Evolutionary conservation across 2,329 filamentous ascomycete genomes (phyloP).

Genomic region (Pseudogymnoascus destructans): DNA sequence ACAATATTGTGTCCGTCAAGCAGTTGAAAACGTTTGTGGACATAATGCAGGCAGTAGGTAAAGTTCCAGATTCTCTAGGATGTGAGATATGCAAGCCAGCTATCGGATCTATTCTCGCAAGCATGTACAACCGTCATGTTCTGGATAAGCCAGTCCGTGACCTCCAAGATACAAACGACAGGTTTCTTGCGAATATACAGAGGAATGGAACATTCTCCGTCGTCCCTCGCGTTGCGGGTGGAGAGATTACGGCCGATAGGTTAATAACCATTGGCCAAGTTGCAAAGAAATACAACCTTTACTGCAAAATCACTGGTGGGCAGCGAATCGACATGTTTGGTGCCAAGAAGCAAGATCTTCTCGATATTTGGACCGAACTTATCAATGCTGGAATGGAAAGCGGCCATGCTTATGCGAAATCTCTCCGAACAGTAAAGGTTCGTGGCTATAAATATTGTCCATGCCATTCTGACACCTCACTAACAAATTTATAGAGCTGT

Average conservation of each 20-base stretch:
- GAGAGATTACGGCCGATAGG: constrained; percentile 79
- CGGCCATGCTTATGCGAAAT: constrained; percentile 84
- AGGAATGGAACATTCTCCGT: constrained; percentile 85
- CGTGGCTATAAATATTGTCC: neutral
- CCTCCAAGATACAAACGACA: constrained; percentile 82
- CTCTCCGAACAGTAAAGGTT: constrained; percentile 67
- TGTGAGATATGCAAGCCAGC: constrained; percentile 82
- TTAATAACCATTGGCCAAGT: constrained; percentile 73
- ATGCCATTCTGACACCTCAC: neutral
- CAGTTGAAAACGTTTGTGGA: constrained; percentile 56
- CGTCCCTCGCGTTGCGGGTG: constrained; percentile 67
- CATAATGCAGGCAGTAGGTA: constrained; percentile 68
- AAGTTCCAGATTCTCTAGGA: constrained; percentile 56
- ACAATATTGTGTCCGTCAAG: constrained; percentile 77
- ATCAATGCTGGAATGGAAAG: constrained; percentile 80
- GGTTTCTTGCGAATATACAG: constrained; percentile 80
- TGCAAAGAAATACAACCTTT: constrained; percentile 70
- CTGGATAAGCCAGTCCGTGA: constrained; percentile 59
- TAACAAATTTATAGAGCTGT: constrained; percentile 40
- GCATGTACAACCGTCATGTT: constrained; percentile 72
- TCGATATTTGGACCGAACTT: constrained; percentile 68
- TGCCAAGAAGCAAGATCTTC: constrained; percentile 73
- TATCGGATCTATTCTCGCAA: constrained; percentile 67
- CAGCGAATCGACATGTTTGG: constrained; percentile 92
- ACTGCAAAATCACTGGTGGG: constrained; percentile 85